Evolutionary conservation across 2,329 filamentous ascomycete species (phyloP), one percentile per base, ranked within the genome.

Genomic region (Fonsecaea erecta): DNA sequence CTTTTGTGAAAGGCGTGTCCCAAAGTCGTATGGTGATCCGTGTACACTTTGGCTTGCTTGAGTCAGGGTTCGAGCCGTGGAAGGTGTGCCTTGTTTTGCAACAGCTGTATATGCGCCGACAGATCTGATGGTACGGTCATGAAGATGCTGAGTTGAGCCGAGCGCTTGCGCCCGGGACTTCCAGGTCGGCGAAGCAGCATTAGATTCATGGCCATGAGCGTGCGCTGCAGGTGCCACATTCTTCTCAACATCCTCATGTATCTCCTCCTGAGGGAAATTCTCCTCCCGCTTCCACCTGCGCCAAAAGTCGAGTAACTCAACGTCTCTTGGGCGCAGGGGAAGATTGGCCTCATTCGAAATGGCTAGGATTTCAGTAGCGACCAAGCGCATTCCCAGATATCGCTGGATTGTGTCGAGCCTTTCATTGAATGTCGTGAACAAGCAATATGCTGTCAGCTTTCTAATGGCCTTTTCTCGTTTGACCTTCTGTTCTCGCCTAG

Each of bases 381-480:
- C 52, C 40, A 60, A 18, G 3, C 21, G 28, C 21, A 65, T 55
- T 5, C 55, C 34, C n/a, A 62, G 24, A 35, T 32, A 46, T 5
- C 21, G 14, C 8, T 48, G 24, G 26, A 67, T 59, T 3, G 51
- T 63, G 21, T 40, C 28, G 8, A 63, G 24, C 24, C 57, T n/a
- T 40, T 67, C 53, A 26, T 52, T 32, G 30, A 67, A 65, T 5
- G 65, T 55, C 12, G 65, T 67, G 34, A 64, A 67, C 11, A 67
- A 60, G 21, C 40, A 62, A 34, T 67, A 67, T 2, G 65, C 58
- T 30, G 40, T 61, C 40, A 51, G 34, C 37, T 32, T 30, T 32
- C 12, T 40, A 32, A 32, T 53, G n/a, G 58, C 43, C 34, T 61
- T 52, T 24, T 52, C 43, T 11, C 28, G 14, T 56, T 37, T 37